These are phyloP conservation scores for Fraxinus paxiana DNA, from an alignment of 305 asterid species.

Conservation along the genomic window DNA sequence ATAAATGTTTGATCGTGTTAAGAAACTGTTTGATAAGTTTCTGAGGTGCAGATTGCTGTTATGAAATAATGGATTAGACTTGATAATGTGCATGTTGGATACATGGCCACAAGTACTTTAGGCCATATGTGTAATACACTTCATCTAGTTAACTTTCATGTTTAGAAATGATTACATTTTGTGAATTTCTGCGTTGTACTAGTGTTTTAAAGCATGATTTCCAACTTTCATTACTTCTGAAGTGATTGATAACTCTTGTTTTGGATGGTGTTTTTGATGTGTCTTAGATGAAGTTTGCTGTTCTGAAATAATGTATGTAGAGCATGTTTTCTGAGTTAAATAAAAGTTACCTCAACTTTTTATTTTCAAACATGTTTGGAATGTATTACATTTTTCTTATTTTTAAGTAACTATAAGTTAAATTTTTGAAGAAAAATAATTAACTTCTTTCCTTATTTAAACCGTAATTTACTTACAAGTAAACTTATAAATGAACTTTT, in stretches of 20 bases:
- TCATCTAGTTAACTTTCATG: not conserved
- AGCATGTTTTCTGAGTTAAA: not conserved
- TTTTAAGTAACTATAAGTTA: not conserved
- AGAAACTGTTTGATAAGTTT: not conserved
- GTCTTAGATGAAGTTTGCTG: not conserved
- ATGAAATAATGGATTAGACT: not conserved
- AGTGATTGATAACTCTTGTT: not conserved
- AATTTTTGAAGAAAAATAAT: not conserved
- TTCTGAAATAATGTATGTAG: not conserved
- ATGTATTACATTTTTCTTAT: not conserved
- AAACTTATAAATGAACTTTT: not conserved
- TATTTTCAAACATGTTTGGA: not conserved
- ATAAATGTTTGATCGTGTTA: not conserved
- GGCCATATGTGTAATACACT: not conserved
- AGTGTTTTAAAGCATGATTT: not conserved
- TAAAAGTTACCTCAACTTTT: not conserved
- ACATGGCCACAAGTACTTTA: not conserved
- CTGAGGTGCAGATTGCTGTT: not conserved
- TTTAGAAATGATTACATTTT: not conserved
- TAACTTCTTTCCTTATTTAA: not conserved
- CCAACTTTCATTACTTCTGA: not conserved
- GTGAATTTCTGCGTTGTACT: not conserved
- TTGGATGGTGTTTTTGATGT: not conserved
- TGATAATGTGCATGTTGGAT: not conserved
- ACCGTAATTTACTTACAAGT: not conserved